Percentiles rank a stretch among this genome's conserved stretches.
phyloP scores from a whole-genome alignment of 805 yeast species.

The Hanseniaspora valbyensis region DNA sequence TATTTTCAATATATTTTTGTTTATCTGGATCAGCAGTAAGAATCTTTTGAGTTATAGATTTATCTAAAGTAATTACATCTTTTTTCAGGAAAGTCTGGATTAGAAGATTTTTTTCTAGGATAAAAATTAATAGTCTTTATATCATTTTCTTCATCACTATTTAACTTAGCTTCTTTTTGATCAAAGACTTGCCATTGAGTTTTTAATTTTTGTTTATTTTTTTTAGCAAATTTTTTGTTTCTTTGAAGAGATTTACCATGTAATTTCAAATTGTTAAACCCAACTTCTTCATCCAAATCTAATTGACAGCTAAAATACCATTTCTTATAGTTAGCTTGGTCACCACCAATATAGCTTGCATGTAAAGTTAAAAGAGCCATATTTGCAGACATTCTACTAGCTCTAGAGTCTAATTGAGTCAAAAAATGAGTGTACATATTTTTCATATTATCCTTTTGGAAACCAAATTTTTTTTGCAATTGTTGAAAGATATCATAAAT shows the following conservation, averaged over 20 bases:
- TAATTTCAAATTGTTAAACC: constrained; percentile 45
- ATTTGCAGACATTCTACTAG: constrained; percentile 63
- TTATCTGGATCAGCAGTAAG: neutral
- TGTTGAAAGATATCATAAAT: constrained; percentile 51
- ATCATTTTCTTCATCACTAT: constrained; percentile 34
- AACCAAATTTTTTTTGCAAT: constrained; percentile 61
- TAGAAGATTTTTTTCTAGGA: constrained; percentile 25
- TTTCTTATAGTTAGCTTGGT: constrained; percentile 70
- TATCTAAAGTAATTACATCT: constrained; percentile 2
- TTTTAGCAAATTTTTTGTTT: constrained; percentile 35
- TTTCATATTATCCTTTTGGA: constrained; percentile 64
- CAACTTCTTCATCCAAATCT: constrained; percentile 60
- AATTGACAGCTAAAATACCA: constrained; percentile 87
- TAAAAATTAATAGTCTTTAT: constrained; percentile 24
- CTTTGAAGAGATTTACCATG: constrained; percentile 36
- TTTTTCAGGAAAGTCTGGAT: constrained; percentile 33
- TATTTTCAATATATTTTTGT: neutral
- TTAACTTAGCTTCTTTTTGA: constrained; percentile 39
- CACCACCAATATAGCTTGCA: constrained; percentile 88
- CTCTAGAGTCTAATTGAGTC: constrained; percentile 73
- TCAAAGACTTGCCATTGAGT: constrained; percentile 33
- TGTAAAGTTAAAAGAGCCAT: constrained; percentile 68
- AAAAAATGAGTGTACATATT: constrained; percentile 77
- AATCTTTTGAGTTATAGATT: neutral
- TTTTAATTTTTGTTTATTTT: constrained; percentile 29